Evolutionary conservation across 805 yeast species (phyloP).

Genomic region (Candida succiphila): DNA sequence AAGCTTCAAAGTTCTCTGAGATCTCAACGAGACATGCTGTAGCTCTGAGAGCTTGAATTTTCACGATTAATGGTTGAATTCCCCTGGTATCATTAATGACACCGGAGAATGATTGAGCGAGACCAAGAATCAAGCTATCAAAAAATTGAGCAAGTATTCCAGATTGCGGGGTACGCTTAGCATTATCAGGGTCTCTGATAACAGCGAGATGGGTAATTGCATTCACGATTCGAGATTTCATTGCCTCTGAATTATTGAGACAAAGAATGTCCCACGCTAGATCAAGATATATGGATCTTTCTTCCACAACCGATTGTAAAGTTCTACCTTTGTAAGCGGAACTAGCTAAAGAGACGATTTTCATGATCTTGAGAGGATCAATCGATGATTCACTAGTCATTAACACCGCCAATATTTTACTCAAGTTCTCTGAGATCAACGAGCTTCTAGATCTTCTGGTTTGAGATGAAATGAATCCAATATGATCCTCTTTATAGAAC

Average conservation of each 20-base stretch:
- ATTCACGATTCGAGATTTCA: constrained; percentile 22
- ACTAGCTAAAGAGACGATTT: constrained; percentile 41
- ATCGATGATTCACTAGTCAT: constrained; percentile 40
- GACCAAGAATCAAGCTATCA: constrained; percentile 46
- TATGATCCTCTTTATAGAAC: constrained; percentile 50
- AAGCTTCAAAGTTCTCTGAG: constrained; percentile 33
- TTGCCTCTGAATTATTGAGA: constrained; percentile 22
- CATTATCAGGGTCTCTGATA: constrained; percentile 8
- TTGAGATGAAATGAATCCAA: constrained; percentile 52
- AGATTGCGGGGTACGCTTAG: constrained; percentile 9
- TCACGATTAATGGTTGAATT: constrained; percentile 60
- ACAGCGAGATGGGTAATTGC: constrained; percentile 27
- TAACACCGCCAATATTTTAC: constrained; percentile 48
- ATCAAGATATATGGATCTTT: constrained; percentile 16
- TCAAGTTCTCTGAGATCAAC: constrained; percentile 37
- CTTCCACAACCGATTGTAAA: constrained; percentile 22
- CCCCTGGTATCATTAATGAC: constrained; percentile 68
- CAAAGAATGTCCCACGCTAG: constrained; percentile 36
- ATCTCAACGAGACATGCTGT: constrained; percentile 54
- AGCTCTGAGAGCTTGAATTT: constrained; percentile 63
- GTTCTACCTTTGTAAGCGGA: constrained; percentile 30
- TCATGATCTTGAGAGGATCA: constrained; percentile 39
- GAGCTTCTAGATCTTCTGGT: constrained; percentile 34
- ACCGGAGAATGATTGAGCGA: constrained; percentile 73
- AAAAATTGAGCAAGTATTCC: constrained; percentile 8